Percentiles rank a stretch among this genome's conserved stretches.
Evolutionary conservation across 768 basidiomycete species (phyloP).

Genomic region (Exidia glandulosa): DNA sequence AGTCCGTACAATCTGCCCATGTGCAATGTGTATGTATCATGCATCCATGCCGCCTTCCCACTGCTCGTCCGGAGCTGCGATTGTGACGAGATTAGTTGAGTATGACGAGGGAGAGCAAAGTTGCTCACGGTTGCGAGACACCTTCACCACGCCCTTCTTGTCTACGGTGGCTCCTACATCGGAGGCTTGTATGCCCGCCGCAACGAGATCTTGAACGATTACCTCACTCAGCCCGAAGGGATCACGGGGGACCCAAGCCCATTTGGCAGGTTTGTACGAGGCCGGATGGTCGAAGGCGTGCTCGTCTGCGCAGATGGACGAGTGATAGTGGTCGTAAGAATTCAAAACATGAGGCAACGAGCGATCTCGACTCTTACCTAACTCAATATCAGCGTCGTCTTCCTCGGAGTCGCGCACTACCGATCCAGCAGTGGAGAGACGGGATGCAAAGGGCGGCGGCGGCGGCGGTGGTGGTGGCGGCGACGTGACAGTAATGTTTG

Average conservation of each 20-base stretch:
- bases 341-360: background rate
- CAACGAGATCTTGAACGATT: conserved; percentile 17
- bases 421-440: background rate
- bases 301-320: conserved; percentile 19
- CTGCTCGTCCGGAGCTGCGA: background rate
- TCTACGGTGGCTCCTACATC: conserved; percentile 25
- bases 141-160: conserved; percentile 21
- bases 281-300: conserved; percentile 37
- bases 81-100: background rate
- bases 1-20: too few species aligned
- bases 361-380: background rate
- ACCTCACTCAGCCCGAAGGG: conserved; percentile 26
- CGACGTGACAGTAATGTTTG: background rate
- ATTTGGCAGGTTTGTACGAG: conserved; percentile 27
- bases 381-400: conserved; percentile 2
- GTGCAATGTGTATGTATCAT: too few species aligned
- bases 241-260: conserved; percentile 36
- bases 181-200: conserved; percentile 20
- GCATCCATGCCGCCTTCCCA: background rate
- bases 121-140: conserved; percentile 12
- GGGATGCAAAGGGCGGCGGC: background rate
- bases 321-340: background rate
- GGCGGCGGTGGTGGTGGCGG: background rate
- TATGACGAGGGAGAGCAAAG: background rate
- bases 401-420: conserved; percentile 3